Percentiles rank a stretch among this genome's conserved stretches.
Conservation (phyloP, 345 rosid species). For the Rhizophora apiculata region DNA sequence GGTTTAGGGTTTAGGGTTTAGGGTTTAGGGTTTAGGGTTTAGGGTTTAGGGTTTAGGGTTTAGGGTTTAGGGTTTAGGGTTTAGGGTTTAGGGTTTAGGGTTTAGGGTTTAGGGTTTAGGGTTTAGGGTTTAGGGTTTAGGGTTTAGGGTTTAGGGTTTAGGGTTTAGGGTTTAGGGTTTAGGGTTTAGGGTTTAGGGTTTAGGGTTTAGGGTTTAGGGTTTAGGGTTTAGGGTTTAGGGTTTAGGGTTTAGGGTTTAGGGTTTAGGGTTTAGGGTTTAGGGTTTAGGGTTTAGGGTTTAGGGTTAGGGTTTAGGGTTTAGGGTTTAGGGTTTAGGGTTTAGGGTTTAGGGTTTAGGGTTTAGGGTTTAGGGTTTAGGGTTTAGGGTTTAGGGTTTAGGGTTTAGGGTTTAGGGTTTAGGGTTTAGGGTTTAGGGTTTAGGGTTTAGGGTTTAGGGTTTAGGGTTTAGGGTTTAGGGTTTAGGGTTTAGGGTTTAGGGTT, state of each 20-base stretch:
- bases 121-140: no score
- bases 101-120: no score
- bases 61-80: no score
- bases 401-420: neutral
- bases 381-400: no score
- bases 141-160: neutral
- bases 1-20: no score
- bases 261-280: neutral
- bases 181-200: neutral
- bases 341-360: conserved; percentile 1
- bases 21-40: no score
- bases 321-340: neutral
- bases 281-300: neutral
- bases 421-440: neutral
- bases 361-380: neutral
- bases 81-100: no score
- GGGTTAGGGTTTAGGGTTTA: neutral
- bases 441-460: neutral
- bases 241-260: no score
- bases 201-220: neutral
- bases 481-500: conserved; percentile 4
- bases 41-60: no score
- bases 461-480: neutral
- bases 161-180: neutral
- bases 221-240: neutral